These are phyloP conservation scores for Linnemannia hyalina DNA, from an alignment of 192 early-diverging fungal species.

Conservation along the genomic window DNA sequence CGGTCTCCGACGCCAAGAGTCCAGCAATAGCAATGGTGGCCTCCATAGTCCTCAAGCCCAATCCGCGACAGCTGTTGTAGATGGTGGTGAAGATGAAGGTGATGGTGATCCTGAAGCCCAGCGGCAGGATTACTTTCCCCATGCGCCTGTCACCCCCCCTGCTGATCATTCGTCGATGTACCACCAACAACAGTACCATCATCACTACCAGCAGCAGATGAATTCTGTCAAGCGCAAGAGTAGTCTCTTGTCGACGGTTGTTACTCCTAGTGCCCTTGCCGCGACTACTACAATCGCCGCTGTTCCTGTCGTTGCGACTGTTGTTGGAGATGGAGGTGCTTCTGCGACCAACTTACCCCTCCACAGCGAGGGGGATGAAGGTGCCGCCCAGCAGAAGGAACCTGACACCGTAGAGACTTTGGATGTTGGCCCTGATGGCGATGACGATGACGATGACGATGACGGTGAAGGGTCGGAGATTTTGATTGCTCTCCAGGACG, in stretches of 20 bases:
- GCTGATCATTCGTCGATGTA: neutral
- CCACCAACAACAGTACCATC: slow-evolving; percentile 26
- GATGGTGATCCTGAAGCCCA: neutral
- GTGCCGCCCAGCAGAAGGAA: neutral
- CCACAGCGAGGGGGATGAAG: neutral
- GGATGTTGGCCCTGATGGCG: neutral
- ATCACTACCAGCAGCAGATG: slow-evolving; percentile 31
- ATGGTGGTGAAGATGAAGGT: no score
- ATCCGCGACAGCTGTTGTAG: neutral
- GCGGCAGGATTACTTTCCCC: slow-evolving; percentile 36
- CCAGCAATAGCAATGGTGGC: slow-evolving; percentile 5
- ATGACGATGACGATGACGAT: neutral
- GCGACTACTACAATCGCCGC: neutral
- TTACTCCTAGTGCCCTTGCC: neutral
- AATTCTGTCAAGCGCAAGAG: slow-evolving; percentile 11
- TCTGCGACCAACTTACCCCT: neutral
- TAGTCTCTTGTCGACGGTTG: slow-evolving; percentile 20
- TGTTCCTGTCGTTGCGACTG: neutral
- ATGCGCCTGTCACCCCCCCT: neutral
- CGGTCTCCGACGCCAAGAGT: slow-evolving; percentile 8
- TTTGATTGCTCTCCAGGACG: slow-evolving; percentile 25
- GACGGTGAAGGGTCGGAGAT: slow-evolving; percentile 8
- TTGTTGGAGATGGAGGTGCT: neutral
- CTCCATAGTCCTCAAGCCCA: slow-evolving; percentile 12
- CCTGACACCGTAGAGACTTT: neutral